phyloP scores from a whole-genome alignment of 345 rosid species.

The Streptanthus diversifolius region DNA sequence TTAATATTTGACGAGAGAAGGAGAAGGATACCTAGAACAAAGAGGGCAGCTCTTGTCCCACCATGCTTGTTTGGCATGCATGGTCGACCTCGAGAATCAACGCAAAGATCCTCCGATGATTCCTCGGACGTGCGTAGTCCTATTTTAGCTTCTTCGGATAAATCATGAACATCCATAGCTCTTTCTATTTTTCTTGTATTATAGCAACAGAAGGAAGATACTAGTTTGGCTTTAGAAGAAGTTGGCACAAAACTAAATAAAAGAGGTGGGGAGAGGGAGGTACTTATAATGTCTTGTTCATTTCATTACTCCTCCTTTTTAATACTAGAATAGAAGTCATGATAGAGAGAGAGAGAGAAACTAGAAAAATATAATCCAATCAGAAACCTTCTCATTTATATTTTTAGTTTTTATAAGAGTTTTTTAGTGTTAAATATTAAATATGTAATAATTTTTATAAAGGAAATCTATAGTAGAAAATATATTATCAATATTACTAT shows the following conservation, averaged over 20 bases:
- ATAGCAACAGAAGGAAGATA: slow-evolving; percentile 8
- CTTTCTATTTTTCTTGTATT: not conserved
- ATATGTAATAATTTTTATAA: not conserved
- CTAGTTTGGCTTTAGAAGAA: slow-evolving; percentile 23
- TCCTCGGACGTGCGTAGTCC: slow-evolving; percentile 26
- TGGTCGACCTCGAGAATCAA: slow-evolving; percentile 68
- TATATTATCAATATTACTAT: not conserved
- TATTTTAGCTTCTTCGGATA: slow-evolving; percentile 35
- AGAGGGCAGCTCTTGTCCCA: slow-evolving; percentile 63
- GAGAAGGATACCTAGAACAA: slow-evolving; percentile 54
- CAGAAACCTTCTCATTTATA: not conserved
- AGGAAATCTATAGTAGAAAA: not conserved
- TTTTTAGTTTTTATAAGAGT: not conserved
- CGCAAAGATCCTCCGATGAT: slow-evolving; percentile 35
- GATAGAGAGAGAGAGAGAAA: slow-evolving; percentile 1
- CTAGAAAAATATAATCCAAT: slow-evolving; percentile 3
- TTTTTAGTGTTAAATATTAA: not conserved
- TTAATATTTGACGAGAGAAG: slow-evolving; percentile 1
- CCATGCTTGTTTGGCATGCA: slow-evolving; percentile 56
- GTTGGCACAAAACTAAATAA: slow-evolving; percentile 27
- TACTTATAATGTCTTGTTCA: slow-evolving; percentile 32
- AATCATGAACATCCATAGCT: slow-evolving; percentile 25
- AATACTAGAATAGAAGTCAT: not conserved
- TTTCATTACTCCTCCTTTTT: not conserved
- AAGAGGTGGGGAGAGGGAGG: slow-evolving; percentile 28